These are phyloP conservation scores for Epichloe gansuensis DNA, from an alignment of 2,329 filamentous ascomycete species.

Conservation along the genomic window DNA sequence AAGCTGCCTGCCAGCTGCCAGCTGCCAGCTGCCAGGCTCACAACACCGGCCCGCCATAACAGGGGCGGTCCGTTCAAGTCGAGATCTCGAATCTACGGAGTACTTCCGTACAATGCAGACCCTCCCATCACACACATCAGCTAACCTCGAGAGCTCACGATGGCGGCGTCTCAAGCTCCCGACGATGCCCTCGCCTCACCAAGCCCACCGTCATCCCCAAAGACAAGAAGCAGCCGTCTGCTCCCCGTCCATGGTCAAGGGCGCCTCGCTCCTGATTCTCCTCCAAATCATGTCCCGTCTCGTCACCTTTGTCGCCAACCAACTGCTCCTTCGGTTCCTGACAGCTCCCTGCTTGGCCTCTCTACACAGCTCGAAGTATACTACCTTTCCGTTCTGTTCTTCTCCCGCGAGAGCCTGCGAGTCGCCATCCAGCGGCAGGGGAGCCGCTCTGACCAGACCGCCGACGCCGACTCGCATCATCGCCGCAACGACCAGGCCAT, in stretches of 20 bases:
- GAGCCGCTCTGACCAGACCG: conserved; percentile 1
- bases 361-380: conserved; percentile 88
- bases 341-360: conserved; percentile 77
- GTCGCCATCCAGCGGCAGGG: conserved; percentile 77
- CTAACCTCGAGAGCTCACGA: background rate
- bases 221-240: background rate
- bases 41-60: no score
- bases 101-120: no score
- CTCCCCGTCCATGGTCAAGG: conserved; percentile 40
- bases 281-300: conserved; percentile 81
- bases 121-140: no score
- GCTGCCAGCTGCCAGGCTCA: no score
- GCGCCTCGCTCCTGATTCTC: conserved; percentile 74
- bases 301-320: conserved; percentile 84
- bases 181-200: background rate
- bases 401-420: conserved; percentile 80
- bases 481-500: conserved; percentile 53
- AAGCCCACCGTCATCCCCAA: background rate
- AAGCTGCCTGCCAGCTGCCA: no score
- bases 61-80: no score
- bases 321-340: conserved; percentile 76
- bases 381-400: conserved; percentile 86
- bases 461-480: conserved; percentile 2
- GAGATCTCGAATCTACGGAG: no score
- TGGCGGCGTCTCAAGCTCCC: background rate